Evolutionary conservation across 2,329 filamentous ascomycete genomes (phyloP).

Genomic region (Berkeleyomyces basicola): DNA sequence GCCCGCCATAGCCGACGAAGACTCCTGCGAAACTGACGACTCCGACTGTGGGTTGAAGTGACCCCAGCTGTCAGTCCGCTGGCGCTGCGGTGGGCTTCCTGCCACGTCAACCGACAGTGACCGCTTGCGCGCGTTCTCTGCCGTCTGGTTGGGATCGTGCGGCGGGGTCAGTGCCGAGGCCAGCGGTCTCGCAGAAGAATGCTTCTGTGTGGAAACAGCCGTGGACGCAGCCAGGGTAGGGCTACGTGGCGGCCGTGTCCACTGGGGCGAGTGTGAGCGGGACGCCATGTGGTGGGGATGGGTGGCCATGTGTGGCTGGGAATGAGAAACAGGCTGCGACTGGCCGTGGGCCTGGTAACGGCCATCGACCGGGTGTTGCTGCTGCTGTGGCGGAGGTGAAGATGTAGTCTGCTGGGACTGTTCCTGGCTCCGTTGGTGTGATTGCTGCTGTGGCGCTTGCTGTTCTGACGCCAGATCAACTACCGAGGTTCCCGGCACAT

Average conservation of each 20-base stretch:
- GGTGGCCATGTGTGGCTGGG: background rate
- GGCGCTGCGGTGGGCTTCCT: background rate
- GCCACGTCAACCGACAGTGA: background rate
- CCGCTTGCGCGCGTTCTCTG: conserved; percentile 6
- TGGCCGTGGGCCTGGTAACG: background rate
- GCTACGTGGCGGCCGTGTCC: background rate
- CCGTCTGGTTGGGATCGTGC: conserved; percentile 27
- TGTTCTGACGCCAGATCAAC: background rate
- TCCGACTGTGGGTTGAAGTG: background rate
- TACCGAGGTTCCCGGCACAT: background rate
- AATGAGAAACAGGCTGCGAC: background rate
- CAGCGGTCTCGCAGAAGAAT: conserved; percentile 16
- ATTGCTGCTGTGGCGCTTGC: background rate
- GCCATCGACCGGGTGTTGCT: background rate
- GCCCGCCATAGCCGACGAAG: background rate
- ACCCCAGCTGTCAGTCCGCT: conserved; percentile 5
- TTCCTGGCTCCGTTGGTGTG: conserved; percentile 16
- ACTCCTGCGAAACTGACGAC: background rate
- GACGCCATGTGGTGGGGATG: background rate
- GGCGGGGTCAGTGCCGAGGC: conserved; percentile 35
- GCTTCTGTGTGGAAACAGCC: background rate
- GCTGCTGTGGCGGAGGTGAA: conserved; percentile 19
- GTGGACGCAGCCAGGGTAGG: background rate
- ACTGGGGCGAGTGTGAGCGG: background rate
- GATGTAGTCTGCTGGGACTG: conserved; percentile 23